phyloP scores from a whole-genome alignment of 305 asterid species.

The Fraxinus xanthoxyloides region DNA sequence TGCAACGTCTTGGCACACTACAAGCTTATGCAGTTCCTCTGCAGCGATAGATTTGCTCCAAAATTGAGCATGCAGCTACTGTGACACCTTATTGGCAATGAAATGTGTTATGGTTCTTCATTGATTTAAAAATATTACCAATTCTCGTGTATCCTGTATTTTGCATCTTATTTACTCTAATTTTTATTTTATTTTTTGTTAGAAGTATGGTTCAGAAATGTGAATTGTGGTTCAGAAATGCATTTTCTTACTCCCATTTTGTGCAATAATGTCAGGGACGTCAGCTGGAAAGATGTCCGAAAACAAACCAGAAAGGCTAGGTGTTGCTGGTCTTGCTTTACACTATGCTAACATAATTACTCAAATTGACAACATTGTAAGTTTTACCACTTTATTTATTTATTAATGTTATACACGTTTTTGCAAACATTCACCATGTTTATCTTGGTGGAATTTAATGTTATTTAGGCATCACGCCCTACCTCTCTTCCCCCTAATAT shows the following conservation, averaged over 20 bases:
- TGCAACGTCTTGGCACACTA: background rate
- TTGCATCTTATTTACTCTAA: background rate
- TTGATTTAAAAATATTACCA: constrained; percentile 6
- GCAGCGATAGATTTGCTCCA: background rate
- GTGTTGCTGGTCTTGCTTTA: constrained; percentile 90
- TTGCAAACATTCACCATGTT: constrained; percentile 6
- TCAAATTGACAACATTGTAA: constrained; percentile 88
- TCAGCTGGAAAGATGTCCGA: constrained; percentile 44
- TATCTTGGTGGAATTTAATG: constrained; percentile 23
- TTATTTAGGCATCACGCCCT: constrained; percentile 84
- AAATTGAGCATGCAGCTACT: background rate
- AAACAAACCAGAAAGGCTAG: constrained; percentile 70
- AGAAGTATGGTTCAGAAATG: background rate
- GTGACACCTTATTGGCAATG: background rate
- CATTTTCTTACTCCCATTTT: background rate
- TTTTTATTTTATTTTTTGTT: background rate
- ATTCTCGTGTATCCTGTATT: background rate
- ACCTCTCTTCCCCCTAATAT: constrained; percentile 92
- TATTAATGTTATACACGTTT: background rate
- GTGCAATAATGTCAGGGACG: constrained; percentile 40
- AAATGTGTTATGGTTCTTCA: background rate
- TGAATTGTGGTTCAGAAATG: background rate
- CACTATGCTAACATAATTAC: constrained; percentile 92
- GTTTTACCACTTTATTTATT: constrained; percentile 28
- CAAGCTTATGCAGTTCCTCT: background rate